Evolutionary conservation across 2,329 filamentous ascomycete genomes (phyloP), one percentile per base, ranked within the genome.

Genomic region (Alternaria atra): DNA sequence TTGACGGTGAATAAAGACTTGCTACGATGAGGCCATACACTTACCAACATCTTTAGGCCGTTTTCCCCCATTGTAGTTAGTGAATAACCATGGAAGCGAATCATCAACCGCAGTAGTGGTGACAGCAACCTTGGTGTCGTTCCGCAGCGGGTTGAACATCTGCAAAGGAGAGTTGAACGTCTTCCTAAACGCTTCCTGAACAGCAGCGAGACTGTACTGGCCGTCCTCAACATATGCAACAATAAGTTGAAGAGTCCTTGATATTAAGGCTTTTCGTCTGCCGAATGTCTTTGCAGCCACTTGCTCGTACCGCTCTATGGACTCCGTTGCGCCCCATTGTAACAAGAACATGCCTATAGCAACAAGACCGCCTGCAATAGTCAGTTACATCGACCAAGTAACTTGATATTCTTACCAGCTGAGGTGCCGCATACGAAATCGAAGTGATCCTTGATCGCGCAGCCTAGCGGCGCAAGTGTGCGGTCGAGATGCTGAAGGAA

Each of bases 41-140:
- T 25, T 34, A 54, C 56, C 35, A 40, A 50, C 20, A 15, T 42
- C 37, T 27, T 12, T 42, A n/a, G 60, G 52, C 13, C 67, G 44
- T 6, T 46, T 42, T 29, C 62, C 55, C 13, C 69, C 61, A 47
- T 76, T 76, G 30, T 77, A 76, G 50, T 76, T 76, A 0, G 73
- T 61, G 30, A 77, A 68, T n/a, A 77, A 42, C 60, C 59, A 70
- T 13, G 65, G 60, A 2, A 60, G 20, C 10, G 61, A 58, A 15
- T 69, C 54, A n/a, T 60, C 54, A 6, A 68, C 68, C 5, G 65
- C 64, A 4, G 67, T 74, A 8, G 73, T 73, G 5, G 71, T 75
- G 10, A 77, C 69, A 6, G 70, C 71, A 4, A 76, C 69, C 54
- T 75, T 75, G 0, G 67, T 73, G 17, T 71, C 60, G 30, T 65